Evolutionary conservation across 768 basidiomycete genomes (phyloP).

Genomic region (Suillus bovinus): DNA sequence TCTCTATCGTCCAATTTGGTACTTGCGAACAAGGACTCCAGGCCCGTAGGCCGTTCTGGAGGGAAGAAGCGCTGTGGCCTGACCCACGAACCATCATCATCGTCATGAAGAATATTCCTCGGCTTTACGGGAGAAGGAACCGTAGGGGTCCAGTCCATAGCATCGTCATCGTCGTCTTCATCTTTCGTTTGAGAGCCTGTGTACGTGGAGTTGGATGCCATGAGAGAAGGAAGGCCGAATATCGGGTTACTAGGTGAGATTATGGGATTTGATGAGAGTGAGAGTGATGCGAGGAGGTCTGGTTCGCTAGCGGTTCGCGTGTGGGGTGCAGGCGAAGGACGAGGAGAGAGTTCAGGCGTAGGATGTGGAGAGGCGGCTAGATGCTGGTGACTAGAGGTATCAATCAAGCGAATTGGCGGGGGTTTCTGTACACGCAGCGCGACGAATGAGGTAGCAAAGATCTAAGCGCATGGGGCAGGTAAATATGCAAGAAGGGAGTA

Average conservation of each 20-base stretch:
- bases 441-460: constrained; percentile 49
- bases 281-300: constrained; percentile 61
- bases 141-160: constrained; percentile 74
- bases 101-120: constrained; percentile 22
- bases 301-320: constrained; percentile 39
- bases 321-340: constrained; percentile 28
- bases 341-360: constrained; percentile 40
- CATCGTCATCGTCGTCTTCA: constrained; percentile 37
- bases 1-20: constrained; percentile 54
- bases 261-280: constrained; percentile 66
- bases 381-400: constrained; percentile 47
- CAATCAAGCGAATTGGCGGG: constrained; percentile 68
- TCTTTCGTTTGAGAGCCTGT: constrained; percentile 28
- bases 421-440: constrained; percentile 67
- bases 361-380: constrained; percentile 36
- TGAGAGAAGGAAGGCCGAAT: constrained; percentile 71
- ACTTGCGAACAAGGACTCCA: constrained; percentile 67
- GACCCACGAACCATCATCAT: constrained; percentile 51
- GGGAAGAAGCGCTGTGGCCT: constrained; percentile 76
- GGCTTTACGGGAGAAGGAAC: constrained; percentile 28
- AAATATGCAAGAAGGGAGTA: constrained; percentile 11
- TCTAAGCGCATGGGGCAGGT: constrained; percentile 35
- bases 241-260: constrained; percentile 50
- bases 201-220: constrained; percentile 26
- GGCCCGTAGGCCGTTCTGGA: constrained; percentile 75